Evolutionary conservation across 805 yeast species (phyloP).

Genomic region (Candida wancherniae): DNA sequence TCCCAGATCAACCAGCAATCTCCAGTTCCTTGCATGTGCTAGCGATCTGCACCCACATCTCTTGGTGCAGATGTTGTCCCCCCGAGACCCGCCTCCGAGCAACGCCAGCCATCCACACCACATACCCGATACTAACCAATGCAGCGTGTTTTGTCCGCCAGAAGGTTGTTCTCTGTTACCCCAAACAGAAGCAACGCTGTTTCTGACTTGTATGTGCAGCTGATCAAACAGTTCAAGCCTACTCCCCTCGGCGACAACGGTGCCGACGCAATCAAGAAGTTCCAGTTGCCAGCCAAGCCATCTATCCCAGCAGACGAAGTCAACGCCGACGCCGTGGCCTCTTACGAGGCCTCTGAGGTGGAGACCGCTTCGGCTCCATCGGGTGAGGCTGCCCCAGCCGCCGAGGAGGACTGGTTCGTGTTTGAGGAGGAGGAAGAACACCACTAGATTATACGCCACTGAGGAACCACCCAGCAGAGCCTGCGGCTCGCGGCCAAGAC

Average conservation of each 20-base stretch:
- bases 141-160: conserved; percentile 27
- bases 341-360: conserved; percentile 66
- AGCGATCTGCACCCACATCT: too few relatives aligned
- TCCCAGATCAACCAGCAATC: too few relatives aligned
- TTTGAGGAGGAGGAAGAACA: conserved; percentile 65
- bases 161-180: conserved; percentile 40
- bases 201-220: conserved; percentile 81
- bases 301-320: conserved; percentile 66
- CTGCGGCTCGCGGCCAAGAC: too few relatives aligned
- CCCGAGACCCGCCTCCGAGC: too few relatives aligned
- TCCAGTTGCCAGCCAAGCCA: conserved; percentile 80
- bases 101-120: neutral
- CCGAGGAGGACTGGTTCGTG: conserved; percentile 76
- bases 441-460: too few relatives aligned
- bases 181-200: conserved; percentile 54
- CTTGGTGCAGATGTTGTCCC: too few relatives aligned
- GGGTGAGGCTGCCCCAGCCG: conserved; percentile 38
- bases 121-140: conserved; percentile 12
- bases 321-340: conserved; percentile 61
- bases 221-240: conserved; percentile 86
- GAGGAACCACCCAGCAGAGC: too few relatives aligned
- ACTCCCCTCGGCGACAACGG: conserved; percentile 67
- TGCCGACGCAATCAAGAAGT: conserved; percentile 76
- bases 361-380: conserved; percentile 49
- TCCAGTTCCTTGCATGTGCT: too few relatives aligned